phyloP scores from a whole-genome alignment of 1,284 basidiomycete species.

The Waitea zeae region DNA sequence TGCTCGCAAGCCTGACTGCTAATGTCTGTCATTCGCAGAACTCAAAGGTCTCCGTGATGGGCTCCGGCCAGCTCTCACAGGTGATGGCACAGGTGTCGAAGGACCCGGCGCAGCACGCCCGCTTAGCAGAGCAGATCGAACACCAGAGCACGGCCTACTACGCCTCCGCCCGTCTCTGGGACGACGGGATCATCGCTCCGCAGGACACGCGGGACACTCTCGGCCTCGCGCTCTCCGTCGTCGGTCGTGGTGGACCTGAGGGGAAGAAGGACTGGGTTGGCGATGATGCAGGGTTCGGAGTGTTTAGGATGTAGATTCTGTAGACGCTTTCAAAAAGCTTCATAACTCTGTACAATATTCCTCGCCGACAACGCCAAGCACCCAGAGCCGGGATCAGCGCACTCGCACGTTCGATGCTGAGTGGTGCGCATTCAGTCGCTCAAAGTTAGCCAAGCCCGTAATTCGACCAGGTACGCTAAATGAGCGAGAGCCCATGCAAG shows the following conservation, averaged over 20 bases:
- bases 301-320: slow-evolving; percentile 76
- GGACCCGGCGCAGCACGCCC: slow-evolving; percentile 58
- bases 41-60: slow-evolving; percentile 94
- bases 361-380: too few relatives aligned
- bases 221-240: slow-evolving; percentile 77
- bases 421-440: too few relatives aligned
- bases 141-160: slow-evolving; percentile 75
- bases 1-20: too few relatives aligned
- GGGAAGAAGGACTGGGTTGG: slow-evolving; percentile 40
- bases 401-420: too few relatives aligned
- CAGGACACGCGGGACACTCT: slow-evolving; percentile 82
- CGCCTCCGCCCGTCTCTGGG: slow-evolving; percentile 83
- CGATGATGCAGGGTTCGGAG: slow-evolving; percentile 62
- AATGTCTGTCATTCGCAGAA: slow-evolving; percentile 29
- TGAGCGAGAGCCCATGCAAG: too few relatives aligned
- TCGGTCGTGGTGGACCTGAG: slow-evolving; percentile 20
- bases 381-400: too few relatives aligned
- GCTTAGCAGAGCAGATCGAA: slow-evolving; percentile 72
- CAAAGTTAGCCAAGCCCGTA: too few relatives aligned
- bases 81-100: slow-evolving; percentile 61
- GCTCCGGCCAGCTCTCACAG: slow-evolving; percentile 78
- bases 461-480: too few relatives aligned
- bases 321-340: too few relatives aligned
- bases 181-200: slow-evolving; percentile 88
- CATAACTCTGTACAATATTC: too few relatives aligned